phyloP scores from a whole-genome alignment of 306 rosid genomes.

The Lablab purpureus region DNA sequence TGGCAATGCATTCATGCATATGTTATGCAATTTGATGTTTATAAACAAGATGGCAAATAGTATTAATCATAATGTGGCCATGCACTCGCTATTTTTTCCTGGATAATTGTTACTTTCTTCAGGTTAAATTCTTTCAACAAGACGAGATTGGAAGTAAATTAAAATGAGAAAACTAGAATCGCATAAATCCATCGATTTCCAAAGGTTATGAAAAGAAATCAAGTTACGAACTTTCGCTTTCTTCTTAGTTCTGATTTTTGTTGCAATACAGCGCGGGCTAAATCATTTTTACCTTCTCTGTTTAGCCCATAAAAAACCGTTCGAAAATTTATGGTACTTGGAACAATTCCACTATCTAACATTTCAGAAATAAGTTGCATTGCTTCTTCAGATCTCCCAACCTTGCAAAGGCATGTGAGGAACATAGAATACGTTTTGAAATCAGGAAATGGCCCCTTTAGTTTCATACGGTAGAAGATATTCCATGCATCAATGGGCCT shows the following conservation, averaged over 20 bases:
- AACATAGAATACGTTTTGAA: slow-evolving; percentile 82
- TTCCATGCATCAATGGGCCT: slow-evolving; percentile 74
- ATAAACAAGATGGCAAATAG: not conserved
- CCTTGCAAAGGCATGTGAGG: slow-evolving; percentile 68
- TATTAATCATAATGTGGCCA: not conserved
- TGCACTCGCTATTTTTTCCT: not conserved
- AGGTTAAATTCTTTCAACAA: not conserved
- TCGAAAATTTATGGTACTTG: slow-evolving; percentile 77
- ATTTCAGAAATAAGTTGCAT: slow-evolving; percentile 68
- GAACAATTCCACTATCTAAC: slow-evolving; percentile 73
- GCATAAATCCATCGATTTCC: not conserved
- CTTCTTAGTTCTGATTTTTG: slow-evolving; percentile 63
- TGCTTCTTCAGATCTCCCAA: slow-evolving; percentile 86
- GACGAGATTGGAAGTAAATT: not conserved
- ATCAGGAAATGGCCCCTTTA: slow-evolving; percentile 83
- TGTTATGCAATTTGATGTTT: slow-evolving; percentile 20
- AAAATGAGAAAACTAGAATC: not conserved
- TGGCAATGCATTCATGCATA: not conserved
- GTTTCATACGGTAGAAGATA: slow-evolving; percentile 68
- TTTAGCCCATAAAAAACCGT: slow-evolving; percentile 79
- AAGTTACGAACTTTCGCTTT: slow-evolving; percentile 65
- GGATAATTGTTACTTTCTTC: not conserved
- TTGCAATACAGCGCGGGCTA: slow-evolving; percentile 69
- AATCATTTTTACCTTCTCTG: slow-evolving; percentile 79
- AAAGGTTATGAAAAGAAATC: slow-evolving; percentile 14